A percentile compares a stretch with the other conserved stretches of the same genome.
Evolutionary conservation across 1,139 yeast genomes (phyloP).

Genomic region (Suhomyces coccinellae): DNA sequence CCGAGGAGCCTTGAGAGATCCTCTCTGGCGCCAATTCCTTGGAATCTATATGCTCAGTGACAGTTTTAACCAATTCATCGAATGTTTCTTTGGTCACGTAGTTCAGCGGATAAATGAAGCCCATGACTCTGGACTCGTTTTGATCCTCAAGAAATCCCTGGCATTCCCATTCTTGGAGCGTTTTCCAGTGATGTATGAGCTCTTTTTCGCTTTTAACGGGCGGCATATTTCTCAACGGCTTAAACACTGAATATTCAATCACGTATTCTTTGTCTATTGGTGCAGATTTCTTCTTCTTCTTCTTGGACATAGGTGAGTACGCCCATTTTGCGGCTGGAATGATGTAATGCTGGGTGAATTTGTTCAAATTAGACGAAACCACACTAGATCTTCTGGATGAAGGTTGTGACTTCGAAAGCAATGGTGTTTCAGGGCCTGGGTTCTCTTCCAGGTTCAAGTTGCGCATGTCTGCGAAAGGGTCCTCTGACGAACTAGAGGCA

Average conservation of each 20-base stretch:
- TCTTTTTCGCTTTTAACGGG: conserved; percentile 22
- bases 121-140: conserved; percentile 6
- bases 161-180: conserved; percentile 9
- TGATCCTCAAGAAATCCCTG: conserved; percentile 4
- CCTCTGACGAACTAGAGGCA: neutral
- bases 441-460: neutral
- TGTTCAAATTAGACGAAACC: conserved; percentile 17
- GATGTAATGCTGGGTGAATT: conserved; percentile 26
- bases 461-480: neutral
- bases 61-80: conserved; percentile 36
- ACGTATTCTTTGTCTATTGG: conserved; percentile 20
- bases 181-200: conserved; percentile 17
- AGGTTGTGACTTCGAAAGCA: conserved; percentile 12
- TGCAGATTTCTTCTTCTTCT: conserved; percentile 1
- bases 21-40: conserved; percentile 44
- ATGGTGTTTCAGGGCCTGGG: conserved; percentile 2
- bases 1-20: conserved; percentile 68
- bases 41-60: conserved; percentile 44
- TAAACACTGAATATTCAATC: conserved; percentile 56
- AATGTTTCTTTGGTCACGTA: conserved; percentile 33
- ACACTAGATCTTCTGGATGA: conserved; percentile 7
- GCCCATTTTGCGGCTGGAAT: conserved; percentile 30
- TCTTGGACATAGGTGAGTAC: conserved; percentile 15
- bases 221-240: conserved; percentile 30
- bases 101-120: conserved; percentile 24